Base-by-base conservation (phyloP, 169 alveolate genomes). In the Plasmodium coatneyi region DNA sequence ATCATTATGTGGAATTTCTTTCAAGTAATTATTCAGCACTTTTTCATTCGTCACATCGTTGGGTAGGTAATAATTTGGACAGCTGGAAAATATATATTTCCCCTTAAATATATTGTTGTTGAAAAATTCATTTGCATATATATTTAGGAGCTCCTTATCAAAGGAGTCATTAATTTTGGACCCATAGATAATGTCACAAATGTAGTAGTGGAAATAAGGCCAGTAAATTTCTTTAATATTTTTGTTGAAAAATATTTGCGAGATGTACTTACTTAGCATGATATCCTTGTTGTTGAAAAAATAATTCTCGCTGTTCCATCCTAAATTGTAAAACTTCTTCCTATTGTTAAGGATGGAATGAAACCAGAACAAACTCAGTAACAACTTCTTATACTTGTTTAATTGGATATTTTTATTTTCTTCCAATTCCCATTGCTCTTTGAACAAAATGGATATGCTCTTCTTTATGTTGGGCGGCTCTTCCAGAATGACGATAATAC, bases 401-500 rank as follows among this genome's bases (percentile, higher is more conserved):
- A 74, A 16, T 34, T 91, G 95, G 28, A 91, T 74, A 19, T 82
- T 91, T 28, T 80, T 91, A 71, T 66, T 94, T 96, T 87, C 96
- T 83, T 82, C 92, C 28, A 91, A 89, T 49, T 43, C 81, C 95
- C 95, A 91, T 5, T 91, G 95, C 82, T 91, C 95, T 46, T 91
- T 80, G 82, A 80, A 66, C 60, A 80, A 91, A 71, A 71, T 91
- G 41, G 92, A 91, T 16, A 91, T 80, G 41, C 92, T 91, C 78
- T 80, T 91, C 76, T 91, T 91, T 41, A 91, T 70, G 14, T 91
- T 91, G 49, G 81, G 54, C 3, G 99, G 99, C 5, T 99, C 99
- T 83, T 98, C 99, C 39, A 98, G 96, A n/a, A 99, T 97, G 60
- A 98, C 97, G 95, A 98, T 98, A 70, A 98, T 96, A 54, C 99